Percentiles rank a stretch among this genome's conserved stretches.
Conservation (phyloP, 2,329 filamentous ascomycete species). For the Trichoderma sp. region DNA sequence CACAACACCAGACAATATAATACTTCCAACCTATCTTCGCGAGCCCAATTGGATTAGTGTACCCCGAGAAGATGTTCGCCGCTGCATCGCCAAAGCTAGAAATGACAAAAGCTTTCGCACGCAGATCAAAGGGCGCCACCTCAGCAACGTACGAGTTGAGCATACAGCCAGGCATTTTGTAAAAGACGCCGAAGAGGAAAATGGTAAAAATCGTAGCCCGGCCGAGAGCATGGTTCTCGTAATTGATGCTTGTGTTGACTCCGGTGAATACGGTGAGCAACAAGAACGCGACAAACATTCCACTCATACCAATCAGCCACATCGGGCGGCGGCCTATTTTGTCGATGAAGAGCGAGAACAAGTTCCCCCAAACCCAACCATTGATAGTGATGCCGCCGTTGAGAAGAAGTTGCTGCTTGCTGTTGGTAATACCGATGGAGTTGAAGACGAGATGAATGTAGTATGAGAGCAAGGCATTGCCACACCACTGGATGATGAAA, state of each 20-base stretch:
- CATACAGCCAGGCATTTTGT: slow-evolving; percentile 19
- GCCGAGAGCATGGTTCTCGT: neutral
- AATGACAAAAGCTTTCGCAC: slow-evolving; percentile 18
- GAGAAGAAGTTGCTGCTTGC: neutral
- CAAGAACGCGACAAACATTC: slow-evolving; percentile 15
- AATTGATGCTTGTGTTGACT: slow-evolving; percentile 11
- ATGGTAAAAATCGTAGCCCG: slow-evolving; percentile 15
- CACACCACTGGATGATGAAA: neutral
- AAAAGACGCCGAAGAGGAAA: slow-evolving; percentile 16
- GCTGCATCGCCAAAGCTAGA: slow-evolving; percentile 18
- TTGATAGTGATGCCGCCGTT: neutral
- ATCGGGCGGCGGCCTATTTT: slow-evolving; percentile 8
- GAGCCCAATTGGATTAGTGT: slow-evolving; percentile 3
- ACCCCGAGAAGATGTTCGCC: slow-evolving; percentile 14
- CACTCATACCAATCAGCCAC: slow-evolving; percentile 20
- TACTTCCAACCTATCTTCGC: neutral
- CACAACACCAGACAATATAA: slow-evolving; percentile 29
- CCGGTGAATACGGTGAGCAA: slow-evolving; percentile 12
- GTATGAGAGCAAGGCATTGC: neutral
- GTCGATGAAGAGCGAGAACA: neutral
- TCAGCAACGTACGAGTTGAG: slow-evolving; percentile 19
- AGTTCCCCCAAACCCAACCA: neutral
- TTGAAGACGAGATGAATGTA: neutral
- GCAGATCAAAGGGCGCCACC: slow-evolving; percentile 15
- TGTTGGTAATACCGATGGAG: neutral